phyloP scores from a whole-genome alignment of 495 filamentous ascomycete genomes.

The Immersiella caudata region DNA sequence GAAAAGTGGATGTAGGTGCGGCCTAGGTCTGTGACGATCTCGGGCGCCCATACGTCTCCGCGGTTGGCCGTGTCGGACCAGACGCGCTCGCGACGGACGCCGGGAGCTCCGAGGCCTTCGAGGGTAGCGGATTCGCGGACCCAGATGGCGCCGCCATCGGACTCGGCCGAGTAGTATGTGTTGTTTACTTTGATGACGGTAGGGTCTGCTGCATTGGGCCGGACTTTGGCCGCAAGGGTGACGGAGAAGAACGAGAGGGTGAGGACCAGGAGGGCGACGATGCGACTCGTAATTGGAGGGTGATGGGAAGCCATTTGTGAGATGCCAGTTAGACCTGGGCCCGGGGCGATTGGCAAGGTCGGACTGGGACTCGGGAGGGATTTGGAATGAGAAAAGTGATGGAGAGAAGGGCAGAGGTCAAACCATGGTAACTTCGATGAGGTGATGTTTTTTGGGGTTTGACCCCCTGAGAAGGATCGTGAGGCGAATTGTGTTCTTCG shows the following conservation, averaged over 20 bases:
- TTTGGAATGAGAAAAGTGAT: background rate
- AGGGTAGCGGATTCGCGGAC: slow-evolving; percentile 17
- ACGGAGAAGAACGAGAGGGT: background rate
- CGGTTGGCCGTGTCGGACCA: slow-evolving; percentile 17
- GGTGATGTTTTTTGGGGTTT: background rate
- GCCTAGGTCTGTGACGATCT: slow-evolving; percentile 16
- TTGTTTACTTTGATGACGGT: slow-evolving; percentile 13
- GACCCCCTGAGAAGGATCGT: background rate
- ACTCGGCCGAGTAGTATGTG: slow-evolving; percentile 24
- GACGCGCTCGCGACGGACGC: slow-evolving; percentile 14
- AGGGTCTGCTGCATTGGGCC: slow-evolving; percentile 16
- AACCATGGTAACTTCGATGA: background rate
- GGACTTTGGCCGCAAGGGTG: slow-evolving; percentile 15
- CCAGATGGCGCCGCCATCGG: slow-evolving; percentile 19
- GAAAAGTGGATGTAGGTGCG: slow-evolving; percentile 25
- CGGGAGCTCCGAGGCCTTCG: slow-evolving; percentile 11
- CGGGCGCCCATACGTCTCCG: slow-evolving; percentile 24
- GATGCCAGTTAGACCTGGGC: background rate
- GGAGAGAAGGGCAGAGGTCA: background rate
- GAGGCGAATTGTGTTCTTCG: background rate
- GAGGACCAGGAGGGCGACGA: background rate
- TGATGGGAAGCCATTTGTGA: background rate
- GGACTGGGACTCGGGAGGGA: background rate
- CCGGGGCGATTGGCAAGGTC: background rate
- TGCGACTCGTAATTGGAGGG: background rate